phyloP scores from a whole-genome alignment of 108 stramenopile species.

The Parietichytrium sp. region DNA sequence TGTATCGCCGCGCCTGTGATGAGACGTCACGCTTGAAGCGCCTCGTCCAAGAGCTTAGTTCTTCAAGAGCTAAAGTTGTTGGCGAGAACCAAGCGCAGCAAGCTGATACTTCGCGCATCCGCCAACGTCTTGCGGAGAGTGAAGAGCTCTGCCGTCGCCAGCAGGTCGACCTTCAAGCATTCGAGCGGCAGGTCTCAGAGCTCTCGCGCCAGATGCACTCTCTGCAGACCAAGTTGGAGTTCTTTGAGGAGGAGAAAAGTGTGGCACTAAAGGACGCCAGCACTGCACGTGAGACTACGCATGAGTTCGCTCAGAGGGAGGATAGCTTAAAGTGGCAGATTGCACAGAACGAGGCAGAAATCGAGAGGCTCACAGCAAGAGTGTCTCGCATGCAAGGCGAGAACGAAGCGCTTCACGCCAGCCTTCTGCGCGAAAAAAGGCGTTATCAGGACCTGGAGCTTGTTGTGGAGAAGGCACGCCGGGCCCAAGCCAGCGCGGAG shows the following conservation, averaged over 20 bases:
- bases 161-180: conserved; percentile 26
- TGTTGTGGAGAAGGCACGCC: background rate
- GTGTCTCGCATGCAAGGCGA: background rate
- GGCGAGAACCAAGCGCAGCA: conserved; percentile 15
- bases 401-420: conserved; percentile 26
- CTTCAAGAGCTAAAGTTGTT: conserved; percentile 12
- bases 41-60: conserved; percentile 14
- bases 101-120: background rate
- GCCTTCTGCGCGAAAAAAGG: background rate
- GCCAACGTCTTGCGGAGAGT: conserved; percentile 9
- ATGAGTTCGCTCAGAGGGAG: background rate
- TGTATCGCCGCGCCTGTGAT: conserved; percentile 2
- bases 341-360: conserved; percentile 12
- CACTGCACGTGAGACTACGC: conserved; percentile 32
- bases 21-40: conserved; percentile 28
- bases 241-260: conserved; percentile 8
- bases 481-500: background rate
- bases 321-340: conserved; percentile 16
- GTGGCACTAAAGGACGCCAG: background rate
- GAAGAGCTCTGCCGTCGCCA: background rate
- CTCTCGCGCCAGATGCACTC: conserved; percentile 37
- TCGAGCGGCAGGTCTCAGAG: conserved; percentile 30
- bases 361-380: conserved; percentile 12
- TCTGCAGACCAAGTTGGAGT: background rate
- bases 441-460: conserved; percentile 35